Base-by-base conservation (phyloP, 2,329 filamentous ascomycete genomes). In the Cercospora citrullina region DNA sequence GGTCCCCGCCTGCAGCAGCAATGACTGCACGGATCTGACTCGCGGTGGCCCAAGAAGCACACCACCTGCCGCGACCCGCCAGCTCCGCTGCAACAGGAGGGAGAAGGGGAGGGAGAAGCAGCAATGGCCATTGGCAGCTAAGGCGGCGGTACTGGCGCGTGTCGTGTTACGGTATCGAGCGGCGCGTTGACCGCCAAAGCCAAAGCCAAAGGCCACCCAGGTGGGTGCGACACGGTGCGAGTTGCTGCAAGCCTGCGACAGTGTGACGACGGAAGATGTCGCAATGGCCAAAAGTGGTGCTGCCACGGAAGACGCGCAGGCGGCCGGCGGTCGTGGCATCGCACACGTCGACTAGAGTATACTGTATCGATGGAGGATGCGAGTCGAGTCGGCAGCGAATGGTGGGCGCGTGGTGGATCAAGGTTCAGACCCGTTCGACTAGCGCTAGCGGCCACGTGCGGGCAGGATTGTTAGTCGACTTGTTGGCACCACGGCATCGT, bases 401-500 rank as follows among this genome's bases (percentile, higher is more conserved):
- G 36, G 36, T 39, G 30, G 58, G 18, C 58, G 33, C 58, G 45
- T 10, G 23, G 23, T 14, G 14, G 58, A 60, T 60, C 58, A 60
- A 60, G 58, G 58, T 60, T 60, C n/a, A 23, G 58, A 60, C 45
- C 18, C 58, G 36, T n/a, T 39, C 5, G 14, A n/a, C 14, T 39
- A 39, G 36, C 58, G 58, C 58, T 14, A 23, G 21, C 30, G 57
- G 36, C 57, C 58, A 60, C 58, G 58, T 60, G 58, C 58, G 31
- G 51, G 58, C 30, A 39, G 58, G 58, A 60, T 36, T 36, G 33
- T 36, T 36, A 36, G 33, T 36, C 12, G 5, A 14, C 14, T 36
- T 36, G 33, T 36, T 36, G 33, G 33, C 33, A 36, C 12, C 33
- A 36, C 33, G 33, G 33, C 33, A 14, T 14, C 33, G 33, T 16